Evolutionary conservation across 208 protist genomes (phyloP).

Genomic region (Trichomonas tenax): DNA sequence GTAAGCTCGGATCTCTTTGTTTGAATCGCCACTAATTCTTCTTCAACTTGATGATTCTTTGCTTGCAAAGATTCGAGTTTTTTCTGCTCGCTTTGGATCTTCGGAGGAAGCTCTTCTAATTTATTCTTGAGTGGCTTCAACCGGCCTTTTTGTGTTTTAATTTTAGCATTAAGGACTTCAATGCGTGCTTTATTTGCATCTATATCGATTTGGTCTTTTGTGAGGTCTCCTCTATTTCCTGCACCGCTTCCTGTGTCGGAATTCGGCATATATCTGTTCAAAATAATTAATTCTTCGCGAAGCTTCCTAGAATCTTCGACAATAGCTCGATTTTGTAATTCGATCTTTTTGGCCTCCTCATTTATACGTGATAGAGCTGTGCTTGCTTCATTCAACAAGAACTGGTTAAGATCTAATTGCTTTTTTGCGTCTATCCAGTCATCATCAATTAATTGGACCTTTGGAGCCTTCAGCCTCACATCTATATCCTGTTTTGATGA

Average conservation of each 20-base stretch:
- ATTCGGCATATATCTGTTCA: background rate
- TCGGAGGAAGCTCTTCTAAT: background rate
- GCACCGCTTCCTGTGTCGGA: too few relatives aligned
- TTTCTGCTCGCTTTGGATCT: too few relatives aligned
- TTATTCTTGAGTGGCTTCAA: background rate
- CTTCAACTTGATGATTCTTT: background rate
- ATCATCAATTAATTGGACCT: background rate
- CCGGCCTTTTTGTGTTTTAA: too few relatives aligned
- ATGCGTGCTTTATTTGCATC: too few relatives aligned
- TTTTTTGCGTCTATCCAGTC: background rate
- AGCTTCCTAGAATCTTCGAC: background rate
- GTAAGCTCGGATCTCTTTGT: background rate
- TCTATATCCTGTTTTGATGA: too few relatives aligned
- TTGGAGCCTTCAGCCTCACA: too few relatives aligned
- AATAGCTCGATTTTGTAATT: background rate
- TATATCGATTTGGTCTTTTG: too few relatives aligned
- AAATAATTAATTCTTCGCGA: background rate
- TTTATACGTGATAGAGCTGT: background rate
- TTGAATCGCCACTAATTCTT: background rate
- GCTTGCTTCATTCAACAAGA: background rate
- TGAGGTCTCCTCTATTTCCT: too few relatives aligned
- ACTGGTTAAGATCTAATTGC: background rate
- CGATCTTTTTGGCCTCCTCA: background rate
- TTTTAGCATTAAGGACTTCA: too few relatives aligned
- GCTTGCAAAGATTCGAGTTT: too few relatives aligned